Conservation (phyloP, 495 filamentous ascomycete species). For the Penicillium cataractarum region DNA sequence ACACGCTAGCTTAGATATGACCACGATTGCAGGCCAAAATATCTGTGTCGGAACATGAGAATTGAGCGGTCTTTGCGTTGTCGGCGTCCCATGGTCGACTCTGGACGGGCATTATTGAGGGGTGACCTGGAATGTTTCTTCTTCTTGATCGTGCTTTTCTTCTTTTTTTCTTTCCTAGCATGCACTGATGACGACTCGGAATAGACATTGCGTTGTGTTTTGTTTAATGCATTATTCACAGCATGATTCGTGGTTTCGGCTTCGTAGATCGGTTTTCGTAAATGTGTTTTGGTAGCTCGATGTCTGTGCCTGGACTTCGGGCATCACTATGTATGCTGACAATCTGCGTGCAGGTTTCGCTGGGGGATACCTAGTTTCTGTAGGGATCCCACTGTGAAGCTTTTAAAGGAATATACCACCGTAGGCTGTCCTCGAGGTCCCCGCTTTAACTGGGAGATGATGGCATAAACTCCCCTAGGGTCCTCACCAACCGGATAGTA, state of each 20-base stretch:
- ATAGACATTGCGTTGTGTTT: conserved; percentile 35
- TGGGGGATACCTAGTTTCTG: background rate
- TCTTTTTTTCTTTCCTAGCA: conserved; percentile 28
- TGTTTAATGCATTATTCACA: conserved; percentile 30
- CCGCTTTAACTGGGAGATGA: background rate
- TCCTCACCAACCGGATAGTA: background rate
- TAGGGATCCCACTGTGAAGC: too few species aligned
- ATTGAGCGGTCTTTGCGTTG: conserved; percentile 4
- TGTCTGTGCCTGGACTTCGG: background rate
- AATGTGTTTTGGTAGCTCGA: background rate
- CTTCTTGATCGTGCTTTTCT: background rate
- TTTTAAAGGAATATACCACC: background rate
- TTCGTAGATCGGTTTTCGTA: background rate
- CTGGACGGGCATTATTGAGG: conserved; percentile 15
- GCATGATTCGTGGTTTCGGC: conserved; percentile 2
- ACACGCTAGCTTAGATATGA: conserved; percentile 12
- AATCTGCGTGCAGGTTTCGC: background rate
- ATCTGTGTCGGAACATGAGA: background rate
- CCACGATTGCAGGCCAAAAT: conserved; percentile 11
- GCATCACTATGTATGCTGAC: background rate
- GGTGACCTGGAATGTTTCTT: conserved; percentile 17
- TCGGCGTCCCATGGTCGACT: conserved; percentile 6
- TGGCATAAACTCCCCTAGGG: too few species aligned
- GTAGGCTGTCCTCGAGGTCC: background rate
- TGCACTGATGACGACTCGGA: conserved; percentile 35